Conservation (phyloP, 331 rosid genomes). For the Arachis monticola region DNA sequence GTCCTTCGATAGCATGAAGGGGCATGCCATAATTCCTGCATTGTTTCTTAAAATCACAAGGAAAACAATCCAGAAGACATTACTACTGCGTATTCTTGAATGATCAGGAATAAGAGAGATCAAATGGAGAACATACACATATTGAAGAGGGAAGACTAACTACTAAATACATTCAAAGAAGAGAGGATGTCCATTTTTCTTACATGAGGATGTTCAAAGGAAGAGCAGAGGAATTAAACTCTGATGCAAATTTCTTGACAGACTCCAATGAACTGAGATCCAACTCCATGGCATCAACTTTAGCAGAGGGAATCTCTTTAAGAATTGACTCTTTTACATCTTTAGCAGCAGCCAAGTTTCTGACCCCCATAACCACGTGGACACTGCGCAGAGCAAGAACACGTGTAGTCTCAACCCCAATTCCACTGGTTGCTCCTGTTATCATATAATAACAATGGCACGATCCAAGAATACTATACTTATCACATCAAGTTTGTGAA, state of each 20-base stretch:
- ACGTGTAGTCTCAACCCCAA: conserved; percentile 63
- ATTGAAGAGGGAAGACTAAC: too few species aligned
- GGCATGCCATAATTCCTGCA: too few species aligned
- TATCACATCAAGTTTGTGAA: too few species aligned
- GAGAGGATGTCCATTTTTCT: conserved; percentile 14
- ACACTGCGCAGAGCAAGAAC: conserved; percentile 71
- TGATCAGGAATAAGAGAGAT: too few species aligned
- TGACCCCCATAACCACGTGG: conserved; percentile 67
- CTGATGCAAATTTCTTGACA: conserved; percentile 62
- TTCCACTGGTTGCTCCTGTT: conserved; percentile 72
- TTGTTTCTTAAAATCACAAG: too few species aligned
- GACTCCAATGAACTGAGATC: conserved; percentile 66
- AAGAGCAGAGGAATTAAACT: conserved; percentile 50
- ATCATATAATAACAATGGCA: too few species aligned
- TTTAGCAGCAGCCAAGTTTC: conserved; percentile 54
- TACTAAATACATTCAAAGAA: too few species aligned
- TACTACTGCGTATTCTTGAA: too few species aligned
- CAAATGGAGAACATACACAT: too few species aligned
- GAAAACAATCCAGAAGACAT: too few species aligned
- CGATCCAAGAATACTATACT: too few species aligned
- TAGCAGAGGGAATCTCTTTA: conserved; percentile 54
- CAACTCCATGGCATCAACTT: conserved; percentile 63
- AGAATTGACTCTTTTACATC: conserved; percentile 52
- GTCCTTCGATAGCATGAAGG: too few species aligned
- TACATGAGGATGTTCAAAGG: conserved; percentile 68